A percentile compares a stretch with the other conserved stretches of the same genome.
Conservation (phyloP, 2,329 filamentous ascomycete species). For the Periconia sp. region DNA sequence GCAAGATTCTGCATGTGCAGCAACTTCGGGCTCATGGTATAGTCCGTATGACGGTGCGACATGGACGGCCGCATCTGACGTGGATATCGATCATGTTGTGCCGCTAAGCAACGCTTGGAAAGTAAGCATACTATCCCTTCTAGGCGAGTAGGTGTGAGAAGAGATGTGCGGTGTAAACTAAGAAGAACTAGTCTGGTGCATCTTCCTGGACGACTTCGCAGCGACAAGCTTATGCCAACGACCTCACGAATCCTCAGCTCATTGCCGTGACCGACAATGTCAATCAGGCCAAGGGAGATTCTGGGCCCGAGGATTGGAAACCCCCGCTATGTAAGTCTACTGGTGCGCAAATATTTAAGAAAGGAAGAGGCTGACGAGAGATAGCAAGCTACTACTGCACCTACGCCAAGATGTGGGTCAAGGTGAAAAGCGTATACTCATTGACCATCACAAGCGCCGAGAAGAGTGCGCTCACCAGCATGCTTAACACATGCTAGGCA, state of each 20-base stretch:
- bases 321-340: slow-evolving; percentile 51
- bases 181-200: slow-evolving; percentile 77
- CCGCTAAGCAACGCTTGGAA: slow-evolving; percentile 83
- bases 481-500: slow-evolving; percentile 71
- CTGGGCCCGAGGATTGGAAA: slow-evolving; percentile 77
- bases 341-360: background rate
- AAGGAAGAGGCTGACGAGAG: slow-evolving; percentile 12
- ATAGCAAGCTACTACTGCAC: slow-evolving; percentile 72
- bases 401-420: slow-evolving; percentile 78
- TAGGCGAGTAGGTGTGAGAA: no score
- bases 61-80: slow-evolving; percentile 70
- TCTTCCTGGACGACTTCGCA: slow-evolving; percentile 71
- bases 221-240: slow-evolving; percentile 75
- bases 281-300: slow-evolving; percentile 76
- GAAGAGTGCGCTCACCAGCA: slow-evolving; percentile 69
- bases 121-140: slow-evolving; percentile 55
- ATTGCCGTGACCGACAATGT: slow-evolving; percentile 79
- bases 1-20: slow-evolving; percentile 64
- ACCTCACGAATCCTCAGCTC: slow-evolving; percentile 76
- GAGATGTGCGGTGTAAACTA: no score
- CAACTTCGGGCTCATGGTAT: slow-evolving; percentile 71
- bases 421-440: slow-evolving; percentile 75
- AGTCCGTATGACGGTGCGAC: slow-evolving; percentile 76
- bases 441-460: slow-evolving; percentile 74
- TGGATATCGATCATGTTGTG: slow-evolving; percentile 86